Conservation (phyloP, 805 yeast species). For the Grigorovia humatica region DNA sequence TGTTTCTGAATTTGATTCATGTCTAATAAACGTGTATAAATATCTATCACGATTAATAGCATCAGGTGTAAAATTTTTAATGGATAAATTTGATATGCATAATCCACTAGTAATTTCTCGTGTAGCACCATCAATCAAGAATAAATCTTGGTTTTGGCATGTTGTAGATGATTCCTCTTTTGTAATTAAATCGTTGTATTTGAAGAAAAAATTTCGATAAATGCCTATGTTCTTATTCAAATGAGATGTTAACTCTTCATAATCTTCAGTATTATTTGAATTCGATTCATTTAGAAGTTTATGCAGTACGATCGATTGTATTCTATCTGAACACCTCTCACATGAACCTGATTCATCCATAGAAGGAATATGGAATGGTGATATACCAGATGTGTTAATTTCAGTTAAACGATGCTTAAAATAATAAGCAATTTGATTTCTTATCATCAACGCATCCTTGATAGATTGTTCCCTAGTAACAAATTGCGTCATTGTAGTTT, state of each 20-base stretch:
- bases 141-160: constrained; percentile 47
- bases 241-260: constrained; percentile 41
- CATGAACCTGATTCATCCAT: constrained; percentile 43
- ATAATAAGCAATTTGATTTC: constrained; percentile 59
- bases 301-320: constrained; percentile 56
- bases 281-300: constrained; percentile 37
- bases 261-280: constrained; percentile 38
- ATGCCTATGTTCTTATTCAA: constrained; percentile 26
- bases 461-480: constrained; percentile 47
- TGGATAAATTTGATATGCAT: constrained; percentile 42
- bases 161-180: constrained; percentile 58
- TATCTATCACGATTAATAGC: constrained; percentile 22
- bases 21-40: constrained; percentile 42
- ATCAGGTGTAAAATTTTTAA: constrained; percentile 25
- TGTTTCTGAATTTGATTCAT: constrained; percentile 3
- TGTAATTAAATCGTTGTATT: constrained; percentile 66
- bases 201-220: constrained; percentile 48
- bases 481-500: constrained; percentile 43
- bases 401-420: constrained; percentile 35
- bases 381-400: constrained; percentile 4
- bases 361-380: constrained; percentile 40
- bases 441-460: constrained; percentile 53
- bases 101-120: constrained; percentile 55
- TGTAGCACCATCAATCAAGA: constrained; percentile 41
- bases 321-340: constrained; percentile 47